Percentiles rank a stretch among this genome's conserved stretches.
Conservation (phyloP, 768 basidiomycete genomes). For the Gautieria morchelliformis region DNA sequence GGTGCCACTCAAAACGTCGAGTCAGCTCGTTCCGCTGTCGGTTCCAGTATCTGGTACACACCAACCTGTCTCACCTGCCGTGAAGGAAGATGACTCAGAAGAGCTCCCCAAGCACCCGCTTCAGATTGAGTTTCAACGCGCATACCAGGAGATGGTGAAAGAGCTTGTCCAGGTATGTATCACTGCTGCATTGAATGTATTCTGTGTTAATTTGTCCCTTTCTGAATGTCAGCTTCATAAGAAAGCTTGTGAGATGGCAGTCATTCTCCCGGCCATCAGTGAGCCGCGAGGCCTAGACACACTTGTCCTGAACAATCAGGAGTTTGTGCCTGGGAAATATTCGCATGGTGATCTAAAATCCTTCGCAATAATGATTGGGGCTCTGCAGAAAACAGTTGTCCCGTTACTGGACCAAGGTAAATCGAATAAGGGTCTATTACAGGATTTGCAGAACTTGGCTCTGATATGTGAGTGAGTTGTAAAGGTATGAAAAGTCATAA, state of each 20-base stretch:
- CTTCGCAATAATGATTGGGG: conserved; percentile 39
- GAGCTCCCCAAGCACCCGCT: background rate
- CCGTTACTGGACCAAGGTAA: conserved; percentile 35
- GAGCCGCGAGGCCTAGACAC: conserved; percentile 13
- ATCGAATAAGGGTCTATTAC: conserved; percentile 32
- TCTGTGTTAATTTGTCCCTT: background rate
- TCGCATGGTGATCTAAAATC: conserved; percentile 37
- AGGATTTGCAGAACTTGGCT: conserved; percentile 54
- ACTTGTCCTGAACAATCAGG: conserved; percentile 19
- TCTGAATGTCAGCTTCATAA: background rate
- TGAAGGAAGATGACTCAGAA: background rate
- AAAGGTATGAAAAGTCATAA: conserved; percentile 18
- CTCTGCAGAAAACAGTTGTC: conserved; percentile 42
- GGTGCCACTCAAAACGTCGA: background rate
- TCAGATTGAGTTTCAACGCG: conserved; percentile 1
- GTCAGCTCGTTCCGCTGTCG: background rate
- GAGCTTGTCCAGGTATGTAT: background rate
- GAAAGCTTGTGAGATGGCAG: background rate
- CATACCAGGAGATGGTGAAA: background rate
- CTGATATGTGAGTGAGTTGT: conserved; percentile 44
- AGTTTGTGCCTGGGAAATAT: conserved; percentile 13
- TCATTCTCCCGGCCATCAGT: conserved; percentile 9
- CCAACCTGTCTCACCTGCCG: background rate
- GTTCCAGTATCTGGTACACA: background rate
- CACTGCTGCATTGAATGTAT: background rate